Conservation (phyloP, 2,329 filamentous ascomycete species). For the Aspergillus jensenii region DNA sequence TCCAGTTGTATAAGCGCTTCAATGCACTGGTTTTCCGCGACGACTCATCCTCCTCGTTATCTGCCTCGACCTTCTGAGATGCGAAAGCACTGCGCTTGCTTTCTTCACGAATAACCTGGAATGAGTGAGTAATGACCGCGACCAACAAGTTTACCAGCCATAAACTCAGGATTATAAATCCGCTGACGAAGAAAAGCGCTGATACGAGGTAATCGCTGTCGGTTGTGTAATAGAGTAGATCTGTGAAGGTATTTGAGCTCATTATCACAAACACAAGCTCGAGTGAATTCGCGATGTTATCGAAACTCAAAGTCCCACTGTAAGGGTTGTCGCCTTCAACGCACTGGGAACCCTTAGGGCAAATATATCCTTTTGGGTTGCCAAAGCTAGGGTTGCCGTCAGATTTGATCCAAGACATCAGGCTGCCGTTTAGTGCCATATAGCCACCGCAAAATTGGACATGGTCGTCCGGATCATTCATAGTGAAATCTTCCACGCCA, state of each 20-base stretch:
- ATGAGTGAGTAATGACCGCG: conserved; percentile 96
- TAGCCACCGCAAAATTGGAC: conserved; percentile 86
- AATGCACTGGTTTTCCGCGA: conserved; percentile 47
- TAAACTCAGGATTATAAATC: conserved; percentile 87
- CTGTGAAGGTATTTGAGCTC: conserved; percentile 95
- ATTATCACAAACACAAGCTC: conserved; percentile 97
- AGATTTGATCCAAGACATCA: conserved; percentile 69
- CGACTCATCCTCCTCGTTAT: conserved; percentile 39
- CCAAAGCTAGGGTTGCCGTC: conserved; percentile 51
- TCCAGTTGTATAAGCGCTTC: conserved; percentile 73
- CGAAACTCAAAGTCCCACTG: conserved; percentile 86
- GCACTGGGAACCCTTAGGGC: conserved; percentile 79
- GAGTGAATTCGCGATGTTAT: conserved; percentile 88
- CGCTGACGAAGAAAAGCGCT: conserved; percentile 70
- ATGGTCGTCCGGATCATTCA: conserved; percentile 55
- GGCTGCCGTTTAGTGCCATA: conserved; percentile 40
- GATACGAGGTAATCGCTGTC: conserved; percentile 87
- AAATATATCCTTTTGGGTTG: conserved; percentile 76
- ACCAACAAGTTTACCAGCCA: conserved; percentile 96
- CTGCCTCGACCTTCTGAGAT: conserved; percentile 61
- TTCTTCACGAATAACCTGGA: conserved; percentile 96
- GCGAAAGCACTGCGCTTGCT: conserved; percentile 93
- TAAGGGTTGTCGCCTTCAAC: conserved; percentile 76
- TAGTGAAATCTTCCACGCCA: conserved; percentile 38
- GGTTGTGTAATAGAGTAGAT: conserved; percentile 90